A percentile compares a stretch with the other conserved stretches of the same genome.
phyloP scores from a whole-genome alignment of 108 stramenopile genomes.

The Stephanodiscus minutulus region DNA sequence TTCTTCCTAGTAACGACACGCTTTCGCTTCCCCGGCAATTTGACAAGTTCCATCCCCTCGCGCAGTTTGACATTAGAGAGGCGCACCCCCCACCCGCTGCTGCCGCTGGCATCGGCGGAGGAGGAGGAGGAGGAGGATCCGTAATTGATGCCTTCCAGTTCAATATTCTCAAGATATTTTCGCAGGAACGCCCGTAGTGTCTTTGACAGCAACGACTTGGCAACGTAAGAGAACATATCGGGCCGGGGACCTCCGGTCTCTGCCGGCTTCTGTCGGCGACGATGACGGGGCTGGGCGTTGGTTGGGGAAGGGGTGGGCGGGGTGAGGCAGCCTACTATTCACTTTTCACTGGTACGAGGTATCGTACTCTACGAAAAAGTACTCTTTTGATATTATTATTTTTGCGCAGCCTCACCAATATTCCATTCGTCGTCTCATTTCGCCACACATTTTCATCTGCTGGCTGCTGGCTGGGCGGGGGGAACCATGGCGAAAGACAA shows the following conservation, averaged over 20 bases:
- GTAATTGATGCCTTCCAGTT: constrained; percentile 70
- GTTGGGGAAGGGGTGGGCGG: too few species aligned
- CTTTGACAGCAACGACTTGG: constrained; percentile 70
- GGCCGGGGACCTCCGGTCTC: not conserved
- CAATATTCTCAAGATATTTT: constrained; percentile 80
- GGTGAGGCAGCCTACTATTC: too few species aligned
- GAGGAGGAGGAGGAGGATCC: constrained; percentile 22
- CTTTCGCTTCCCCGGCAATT: constrained; percentile 69
- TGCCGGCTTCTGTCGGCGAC: not conserved
- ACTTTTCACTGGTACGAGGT: too few species aligned
- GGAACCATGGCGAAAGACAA: constrained; percentile 13
- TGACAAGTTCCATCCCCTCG: constrained; percentile 73
- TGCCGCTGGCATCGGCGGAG: constrained; percentile 5
- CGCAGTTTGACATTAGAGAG: constrained; percentile 81
- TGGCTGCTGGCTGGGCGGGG: too few species aligned
- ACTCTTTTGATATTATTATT: too few species aligned
- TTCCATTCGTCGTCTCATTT: too few species aligned
- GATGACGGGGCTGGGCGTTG: not conserved
- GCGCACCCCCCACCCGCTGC: constrained; percentile 79
- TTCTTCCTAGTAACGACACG: constrained; percentile 32
- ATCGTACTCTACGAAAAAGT: too few species aligned
- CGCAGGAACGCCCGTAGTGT: constrained; percentile 75
- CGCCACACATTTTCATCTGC: too few species aligned
- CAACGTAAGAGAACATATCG: constrained; percentile 59
- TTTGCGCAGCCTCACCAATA: too few species aligned